These are phyloP conservation scores for Mortierella sp. DNA, from an alignment of 371 early-diverging fungal species.

Conservation along the genomic window DNA sequence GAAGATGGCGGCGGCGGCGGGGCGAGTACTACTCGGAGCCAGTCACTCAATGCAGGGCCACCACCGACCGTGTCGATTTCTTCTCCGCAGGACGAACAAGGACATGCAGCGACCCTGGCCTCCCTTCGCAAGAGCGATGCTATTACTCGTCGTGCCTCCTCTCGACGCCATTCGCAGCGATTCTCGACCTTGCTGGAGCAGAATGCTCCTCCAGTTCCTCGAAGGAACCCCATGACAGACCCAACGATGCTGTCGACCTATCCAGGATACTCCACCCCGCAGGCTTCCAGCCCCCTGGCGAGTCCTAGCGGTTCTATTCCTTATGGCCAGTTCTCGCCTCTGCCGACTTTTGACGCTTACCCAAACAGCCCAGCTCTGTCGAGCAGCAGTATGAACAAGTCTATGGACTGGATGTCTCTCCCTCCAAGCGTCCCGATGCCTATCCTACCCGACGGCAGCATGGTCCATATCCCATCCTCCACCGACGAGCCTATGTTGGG, in stretches of 20 bases:
- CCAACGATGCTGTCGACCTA: constrained; percentile 27
- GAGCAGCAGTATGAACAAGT: constrained; percentile 12
- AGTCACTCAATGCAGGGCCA: constrained; percentile 22
- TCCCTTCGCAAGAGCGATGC: constrained; percentile 57
- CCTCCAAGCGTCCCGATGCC: constrained; percentile 34
- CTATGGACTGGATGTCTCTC: constrained; percentile 22
- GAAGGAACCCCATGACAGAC: constrained; percentile 30
- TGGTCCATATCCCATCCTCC: background rate
- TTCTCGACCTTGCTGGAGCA: constrained; percentile 45
- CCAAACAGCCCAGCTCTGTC: constrained; percentile 26
- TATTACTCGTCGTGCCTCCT: constrained; percentile 53
- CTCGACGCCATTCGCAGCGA: constrained; percentile 39
- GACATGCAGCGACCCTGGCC: constrained; percentile 56
- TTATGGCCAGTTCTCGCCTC: constrained; percentile 26
- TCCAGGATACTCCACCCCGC: constrained; percentile 32
- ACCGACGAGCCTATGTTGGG: constrained; percentile 25
- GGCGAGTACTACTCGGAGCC: constrained; percentile 4
- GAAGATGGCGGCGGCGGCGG: constrained; percentile 13
- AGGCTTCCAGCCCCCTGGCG: constrained; percentile 25
- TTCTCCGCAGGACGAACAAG: constrained; percentile 26
- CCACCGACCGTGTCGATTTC: constrained; percentile 22
- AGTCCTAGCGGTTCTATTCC: constrained; percentile 25
- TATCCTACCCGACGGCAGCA: constrained; percentile 6
- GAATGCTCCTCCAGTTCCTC: constrained; percentile 40
- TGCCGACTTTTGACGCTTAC: constrained; percentile 18